Conservation (phyloP, 2,329 filamentous ascomycete species). For the Epichloe bromicola region DNA sequence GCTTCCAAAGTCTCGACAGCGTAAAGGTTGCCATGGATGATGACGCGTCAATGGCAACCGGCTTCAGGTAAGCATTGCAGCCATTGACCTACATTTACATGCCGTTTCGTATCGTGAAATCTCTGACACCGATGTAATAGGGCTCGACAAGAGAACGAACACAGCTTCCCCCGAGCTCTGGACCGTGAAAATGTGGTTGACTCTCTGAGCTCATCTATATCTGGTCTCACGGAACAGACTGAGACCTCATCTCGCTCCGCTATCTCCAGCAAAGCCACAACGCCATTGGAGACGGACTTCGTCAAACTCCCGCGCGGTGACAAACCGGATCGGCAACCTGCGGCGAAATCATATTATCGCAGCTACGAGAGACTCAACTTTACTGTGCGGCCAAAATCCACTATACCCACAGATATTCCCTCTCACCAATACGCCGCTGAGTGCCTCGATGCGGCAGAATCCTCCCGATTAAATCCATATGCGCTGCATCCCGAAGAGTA, state of each 20-base stretch:
- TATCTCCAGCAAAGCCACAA: slow-evolving; percentile 50
- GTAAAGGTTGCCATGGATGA: slow-evolving; percentile 10
- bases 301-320: slow-evolving; percentile 11
- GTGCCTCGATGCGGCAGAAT: slow-evolving; percentile 79
- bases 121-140: background rate
- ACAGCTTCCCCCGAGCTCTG: slow-evolving; percentile 7
- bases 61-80: slow-evolving; percentile 16
- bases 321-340: slow-evolving; percentile 8
- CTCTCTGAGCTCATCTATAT: slow-evolving; percentile 41
- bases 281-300: slow-evolving; percentile 34
- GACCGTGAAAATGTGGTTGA: slow-evolving; percentile 15
- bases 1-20: slow-evolving; percentile 7
- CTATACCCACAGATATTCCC: slow-evolving; percentile 65
- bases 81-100: background rate
- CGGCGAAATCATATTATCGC: slow-evolving; percentile 15
- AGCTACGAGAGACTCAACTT: slow-evolving; percentile 28
- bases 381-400: slow-evolving; percentile 62
- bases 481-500: slow-evolving; percentile 79
- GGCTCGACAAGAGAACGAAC: slow-evolving; percentile 8
- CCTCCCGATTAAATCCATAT: slow-evolving; percentile 81
- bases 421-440: slow-evolving; percentile 76
- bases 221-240: slow-evolving; percentile 39
- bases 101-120: background rate
- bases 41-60: slow-evolving; percentile 13
- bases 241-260: slow-evolving; percentile 40